Conservation (phyloP, 2,329 filamentous ascomycete species). For the Diplodia seriata region DNA sequence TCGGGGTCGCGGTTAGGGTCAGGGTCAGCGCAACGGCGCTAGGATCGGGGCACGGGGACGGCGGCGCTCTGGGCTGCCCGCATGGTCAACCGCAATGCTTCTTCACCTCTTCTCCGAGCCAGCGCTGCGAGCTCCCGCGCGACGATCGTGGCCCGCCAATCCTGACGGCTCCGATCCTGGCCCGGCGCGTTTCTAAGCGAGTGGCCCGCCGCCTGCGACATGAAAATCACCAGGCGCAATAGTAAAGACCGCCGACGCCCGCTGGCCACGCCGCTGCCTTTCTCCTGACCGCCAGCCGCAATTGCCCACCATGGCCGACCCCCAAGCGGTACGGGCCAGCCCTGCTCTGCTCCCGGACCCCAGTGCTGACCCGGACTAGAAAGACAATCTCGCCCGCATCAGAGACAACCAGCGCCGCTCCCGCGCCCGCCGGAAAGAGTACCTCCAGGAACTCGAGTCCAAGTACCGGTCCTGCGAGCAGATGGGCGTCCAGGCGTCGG, state of each 20-base stretch:
- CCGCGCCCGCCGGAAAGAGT: conserved; percentile 76
- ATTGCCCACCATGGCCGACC: conserved; percentile 2
- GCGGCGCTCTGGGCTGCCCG: no score
- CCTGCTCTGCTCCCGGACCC: not conserved
- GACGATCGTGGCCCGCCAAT: not conserved
- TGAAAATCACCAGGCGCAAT: not conserved
- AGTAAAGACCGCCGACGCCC: not conserved
- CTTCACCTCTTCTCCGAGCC: not conserved
- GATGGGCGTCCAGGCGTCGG: conserved; percentile 70
- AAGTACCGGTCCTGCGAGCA: conserved; percentile 69
- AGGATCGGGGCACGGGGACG: not conserved
- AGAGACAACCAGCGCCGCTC: conserved; percentile 79
- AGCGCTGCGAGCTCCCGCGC: no score
- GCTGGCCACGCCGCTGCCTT: not conserved
- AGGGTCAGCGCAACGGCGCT: not conserved
- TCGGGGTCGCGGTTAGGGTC: no score
- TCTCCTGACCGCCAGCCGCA: not conserved
- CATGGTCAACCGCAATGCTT: not conserved
- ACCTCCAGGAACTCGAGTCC: conserved; percentile 72
- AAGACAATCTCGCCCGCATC: conserved; percentile 64
- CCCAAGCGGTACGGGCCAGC: not conserved
- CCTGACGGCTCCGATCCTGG: not conserved
- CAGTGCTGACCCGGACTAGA: conserved; percentile 28
- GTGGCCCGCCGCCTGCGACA: not conserved
- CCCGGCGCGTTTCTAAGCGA: not conserved